Conservation (phyloP, 768 basidiomycete species). For the Pluteus cervinus region DNA sequence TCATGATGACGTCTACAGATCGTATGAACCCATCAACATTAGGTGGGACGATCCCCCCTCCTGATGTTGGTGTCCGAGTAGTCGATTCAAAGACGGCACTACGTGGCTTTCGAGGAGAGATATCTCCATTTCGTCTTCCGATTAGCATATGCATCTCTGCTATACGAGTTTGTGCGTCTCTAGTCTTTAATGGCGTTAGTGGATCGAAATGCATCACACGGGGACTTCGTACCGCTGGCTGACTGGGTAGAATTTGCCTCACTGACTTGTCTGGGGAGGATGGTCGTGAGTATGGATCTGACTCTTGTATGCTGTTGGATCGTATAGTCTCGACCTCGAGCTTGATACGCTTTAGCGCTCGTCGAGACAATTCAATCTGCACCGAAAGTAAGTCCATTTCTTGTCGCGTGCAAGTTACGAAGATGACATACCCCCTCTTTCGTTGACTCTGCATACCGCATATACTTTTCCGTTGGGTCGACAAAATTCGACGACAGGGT, state of each 20-base stretch:
- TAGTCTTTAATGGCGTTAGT: slow-evolving; percentile 39
- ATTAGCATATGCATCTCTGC: slow-evolving; percentile 82
- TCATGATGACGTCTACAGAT: slow-evolving; percentile 46
- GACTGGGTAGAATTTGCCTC: slow-evolving; percentile 44
- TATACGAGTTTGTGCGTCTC: slow-evolving; percentile 70
- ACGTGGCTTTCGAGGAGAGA: slow-evolving; percentile 43
- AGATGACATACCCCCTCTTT: slow-evolving; percentile 58
- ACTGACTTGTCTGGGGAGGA: slow-evolving; percentile 54
- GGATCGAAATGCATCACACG: slow-evolving; percentile 4
- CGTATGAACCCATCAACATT: slow-evolving; percentile 31
- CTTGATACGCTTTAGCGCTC: slow-evolving; percentile 70
- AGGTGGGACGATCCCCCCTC: slow-evolving; percentile 14
- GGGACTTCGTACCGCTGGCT: slow-evolving; percentile 32
- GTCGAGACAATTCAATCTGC: slow-evolving; percentile 68
- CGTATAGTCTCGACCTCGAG: slow-evolving; percentile 52
- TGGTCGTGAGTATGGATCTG: slow-evolving; percentile 36
- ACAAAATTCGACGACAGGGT: slow-evolving; percentile 20
- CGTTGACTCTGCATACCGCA: slow-evolving; percentile 45
- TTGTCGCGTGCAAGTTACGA: not conserved
- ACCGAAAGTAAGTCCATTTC: slow-evolving; percentile 4
- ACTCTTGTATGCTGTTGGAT: slow-evolving; percentile 16
- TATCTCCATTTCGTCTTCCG: slow-evolving; percentile 48
- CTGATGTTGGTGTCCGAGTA: slow-evolving; percentile 19
- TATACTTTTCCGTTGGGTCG: slow-evolving; percentile 39
- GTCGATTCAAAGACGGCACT: slow-evolving; percentile 24